Evolutionary conservation across 2,329 filamentous ascomycete species (phyloP), one percentile per base, ranked within the genome.

Genomic region (Albifimbria verrucaria): DNA sequence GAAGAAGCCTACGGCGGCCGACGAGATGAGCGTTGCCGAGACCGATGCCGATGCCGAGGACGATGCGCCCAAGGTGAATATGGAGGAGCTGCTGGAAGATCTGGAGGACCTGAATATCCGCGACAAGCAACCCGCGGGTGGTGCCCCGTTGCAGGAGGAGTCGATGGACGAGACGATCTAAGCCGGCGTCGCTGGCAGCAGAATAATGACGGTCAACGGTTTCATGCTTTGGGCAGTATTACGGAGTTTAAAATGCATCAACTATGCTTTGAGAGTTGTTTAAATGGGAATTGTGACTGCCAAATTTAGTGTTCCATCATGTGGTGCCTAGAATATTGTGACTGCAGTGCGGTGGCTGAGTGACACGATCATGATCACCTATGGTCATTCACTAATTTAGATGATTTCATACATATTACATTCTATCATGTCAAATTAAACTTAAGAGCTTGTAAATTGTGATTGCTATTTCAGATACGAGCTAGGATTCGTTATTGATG

Each of bases 51-150:
- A 81, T 23, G 82, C 80, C 17, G 87, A 88, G 7, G 85, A 83
- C 42, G 85, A 85, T 42, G 80, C 79, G 49, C 89, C 89, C 3
- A 78, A 82, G 63, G 87, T 94, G 60, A 79, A 85, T 66, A 86
- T 93, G 85, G 82, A 93, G 20, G 89, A 92, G 70, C 72, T 97
- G 66, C 78, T 96, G 65, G 92, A 97, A 68, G 92, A 96, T 69
- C 92, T 97, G 77, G 92, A 96, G 66, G 92, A 96, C 65, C 82
- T 96, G 46, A 26, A 26, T 18, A 18, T 48, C 9, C 26, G 20
- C 9, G 46, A 48, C 25, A 10, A 26, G 25, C 18, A 36, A 17
- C 42, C 18, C 3, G 44, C 15, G 24, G 46, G 46, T 26, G 46
- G 46, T 17, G 46, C 46, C 12, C 46, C 24, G 11, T 20, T 48